Conservation (phyloP, 257 asterid species). For the Scutellaria galericulata region DNA sequence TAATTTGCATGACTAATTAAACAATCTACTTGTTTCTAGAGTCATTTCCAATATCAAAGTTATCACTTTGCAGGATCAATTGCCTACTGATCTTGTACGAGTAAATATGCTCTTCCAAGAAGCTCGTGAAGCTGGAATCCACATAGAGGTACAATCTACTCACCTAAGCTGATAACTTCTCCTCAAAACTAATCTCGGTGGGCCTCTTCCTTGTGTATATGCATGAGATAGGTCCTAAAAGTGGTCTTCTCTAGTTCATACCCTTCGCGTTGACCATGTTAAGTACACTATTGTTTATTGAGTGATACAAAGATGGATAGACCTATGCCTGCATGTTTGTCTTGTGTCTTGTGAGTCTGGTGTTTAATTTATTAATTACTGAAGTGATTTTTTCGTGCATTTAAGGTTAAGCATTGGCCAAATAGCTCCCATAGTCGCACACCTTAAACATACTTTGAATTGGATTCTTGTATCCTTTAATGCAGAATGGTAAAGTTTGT, state of each 20-base stretch:
- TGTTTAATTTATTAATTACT: neutral
- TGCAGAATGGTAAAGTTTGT: neutral
- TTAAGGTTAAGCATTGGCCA: too few relatives aligned
- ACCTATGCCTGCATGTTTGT: neutral
- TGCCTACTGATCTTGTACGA: slow-evolving; percentile 76
- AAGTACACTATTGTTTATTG: neutral
- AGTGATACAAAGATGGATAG: neutral
- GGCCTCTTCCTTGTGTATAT: neutral
- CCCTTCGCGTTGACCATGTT: neutral
- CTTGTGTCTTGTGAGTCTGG: neutral
- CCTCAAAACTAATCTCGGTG: neutral
- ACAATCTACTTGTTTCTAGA: slow-evolving; percentile 13
- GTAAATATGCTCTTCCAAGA: slow-evolving; percentile 80
- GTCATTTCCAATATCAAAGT: slow-evolving; percentile 28
- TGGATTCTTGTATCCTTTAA: neutral
- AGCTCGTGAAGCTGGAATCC: slow-evolving; percentile 87
- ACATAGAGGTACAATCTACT: slow-evolving; percentile 66
- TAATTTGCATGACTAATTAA: slow-evolving; percentile 22
- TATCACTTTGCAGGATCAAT: slow-evolving; percentile 72
- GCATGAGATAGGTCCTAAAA: slow-evolving; percentile 10
- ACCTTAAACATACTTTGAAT: too few relatives aligned
- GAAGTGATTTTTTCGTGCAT: too few relatives aligned
- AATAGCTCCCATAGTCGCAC: too few relatives aligned
- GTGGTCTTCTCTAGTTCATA: neutral
- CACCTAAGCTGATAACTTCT: slow-evolving; percentile 4